A percentile compares a stretch with the other conserved stretches of the same genome.
Evolutionary conservation across 1,139 yeast genomes (phyloP).

Genomic region (Lodderomyces orthopsilosis): DNA sequence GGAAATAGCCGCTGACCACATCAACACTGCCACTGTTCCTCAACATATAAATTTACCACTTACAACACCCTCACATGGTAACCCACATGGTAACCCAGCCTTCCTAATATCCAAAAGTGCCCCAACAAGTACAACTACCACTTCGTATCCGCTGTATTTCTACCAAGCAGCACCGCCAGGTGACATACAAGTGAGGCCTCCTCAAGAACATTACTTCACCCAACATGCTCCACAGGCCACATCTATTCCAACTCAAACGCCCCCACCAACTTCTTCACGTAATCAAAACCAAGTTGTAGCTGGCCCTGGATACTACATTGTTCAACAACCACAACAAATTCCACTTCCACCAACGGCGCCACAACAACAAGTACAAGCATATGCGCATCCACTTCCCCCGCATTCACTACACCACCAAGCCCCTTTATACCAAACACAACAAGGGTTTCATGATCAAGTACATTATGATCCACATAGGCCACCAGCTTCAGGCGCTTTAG

Average conservation of each 20-base stretch:
- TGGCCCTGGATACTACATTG: constrained; percentile 4
- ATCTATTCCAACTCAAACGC: not conserved
- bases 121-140: constrained; percentile 2
- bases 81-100: not conserved
- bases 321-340: constrained; percentile 5
- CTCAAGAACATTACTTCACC: no score
- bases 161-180: not conserved
- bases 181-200: not conserved
- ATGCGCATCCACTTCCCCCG: constrained; percentile 3
- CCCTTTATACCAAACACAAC: constrained; percentile 5
- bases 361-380: constrained; percentile 4
- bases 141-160: not conserved
- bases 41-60: not conserved
- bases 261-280: constrained; percentile 1
- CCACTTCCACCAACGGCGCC: constrained; percentile 4
- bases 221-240: not conserved
- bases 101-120: not conserved
- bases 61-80: constrained; percentile 1
- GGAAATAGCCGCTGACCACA: not conserved
- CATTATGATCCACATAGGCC: constrained; percentile 10
- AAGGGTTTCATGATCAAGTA: constrained; percentile 9
- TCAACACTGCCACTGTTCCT: not conserved
- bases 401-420: constrained; percentile 3
- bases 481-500: constrained; percentile 5
- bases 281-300: constrained; percentile 3